These are phyloP conservation scores for Lentinus polychrous DNA, from an alignment of 1,284 basidiomycete genomes.

Conservation along the genomic window DNA sequence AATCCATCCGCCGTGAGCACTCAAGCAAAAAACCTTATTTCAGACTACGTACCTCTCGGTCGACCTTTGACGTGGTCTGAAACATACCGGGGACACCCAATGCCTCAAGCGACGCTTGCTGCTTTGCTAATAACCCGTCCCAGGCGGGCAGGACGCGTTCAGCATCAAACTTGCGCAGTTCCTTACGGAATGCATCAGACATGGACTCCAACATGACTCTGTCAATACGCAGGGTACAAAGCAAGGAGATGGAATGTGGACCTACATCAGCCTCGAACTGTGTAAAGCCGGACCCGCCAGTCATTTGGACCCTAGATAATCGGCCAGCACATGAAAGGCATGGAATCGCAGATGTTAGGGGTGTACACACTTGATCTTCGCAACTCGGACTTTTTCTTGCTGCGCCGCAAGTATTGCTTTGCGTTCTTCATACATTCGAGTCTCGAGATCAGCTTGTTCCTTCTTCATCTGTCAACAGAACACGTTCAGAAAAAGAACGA, in stretches of 20 bases:
- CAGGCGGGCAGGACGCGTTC: constrained; percentile 63
- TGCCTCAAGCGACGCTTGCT: constrained; percentile 55
- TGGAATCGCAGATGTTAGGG: not conserved
- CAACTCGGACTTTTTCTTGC: constrained; percentile 60
- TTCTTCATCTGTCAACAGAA: constrained; percentile 38
- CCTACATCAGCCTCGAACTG: constrained; percentile 65
- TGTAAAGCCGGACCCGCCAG: constrained; percentile 56
- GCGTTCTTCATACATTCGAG: constrained; percentile 57
- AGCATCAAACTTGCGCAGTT: constrained; percentile 56
- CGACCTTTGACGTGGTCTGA: constrained; percentile 36
- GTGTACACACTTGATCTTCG: constrained; percentile 54
- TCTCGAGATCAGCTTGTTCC: constrained; percentile 63
- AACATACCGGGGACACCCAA: constrained; percentile 68
- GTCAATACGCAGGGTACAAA: not conserved
- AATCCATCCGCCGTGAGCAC: constrained; percentile 8
- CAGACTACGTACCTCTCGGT: constrained; percentile 46
- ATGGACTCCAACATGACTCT: constrained; percentile 43
- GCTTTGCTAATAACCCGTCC: constrained; percentile 63
- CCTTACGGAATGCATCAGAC: constrained; percentile 51
- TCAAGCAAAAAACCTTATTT: not conserved
- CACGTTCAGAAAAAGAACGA: constrained; percentile 6
- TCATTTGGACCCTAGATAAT: constrained; percentile 48
- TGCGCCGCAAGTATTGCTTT: constrained; percentile 52
- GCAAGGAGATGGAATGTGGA: constrained; percentile 12
- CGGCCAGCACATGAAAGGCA: constrained; percentile 7